These are phyloP conservation scores for Plasmodium coatneyi DNA, from an alignment of 169 alveolate genomes.

Conservation along the genomic window DNA sequence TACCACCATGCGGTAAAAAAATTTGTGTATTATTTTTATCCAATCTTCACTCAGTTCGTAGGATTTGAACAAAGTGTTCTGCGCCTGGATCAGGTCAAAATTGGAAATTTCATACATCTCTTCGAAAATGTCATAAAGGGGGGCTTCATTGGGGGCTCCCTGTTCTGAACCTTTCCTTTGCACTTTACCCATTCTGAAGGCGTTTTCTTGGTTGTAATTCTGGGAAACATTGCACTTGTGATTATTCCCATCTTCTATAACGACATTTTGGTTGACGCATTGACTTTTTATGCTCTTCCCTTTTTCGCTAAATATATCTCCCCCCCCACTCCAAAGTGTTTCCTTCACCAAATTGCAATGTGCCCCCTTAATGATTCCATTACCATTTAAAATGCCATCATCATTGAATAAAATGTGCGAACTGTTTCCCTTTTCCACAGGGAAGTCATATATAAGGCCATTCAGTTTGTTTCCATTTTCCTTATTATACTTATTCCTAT, in stretches of 20 bases:
- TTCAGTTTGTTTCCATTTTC: constrained; percentile 22
- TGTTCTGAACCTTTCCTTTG: neutral
- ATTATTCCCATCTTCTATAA: neutral
- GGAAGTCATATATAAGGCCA: neutral
- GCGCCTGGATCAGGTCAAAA: neutral
- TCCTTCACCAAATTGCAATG: neutral
- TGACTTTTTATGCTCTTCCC: neutral
- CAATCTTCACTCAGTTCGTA: constrained; percentile 52
- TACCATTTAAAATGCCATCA: neutral
- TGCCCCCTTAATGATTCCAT: neutral
- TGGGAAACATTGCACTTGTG: neutral
- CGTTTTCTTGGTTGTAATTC: neutral
- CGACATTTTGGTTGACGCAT: neutral
- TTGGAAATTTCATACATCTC: constrained; percentile 44
- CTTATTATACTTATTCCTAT: constrained; percentile 20
- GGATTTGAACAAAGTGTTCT: neutral
- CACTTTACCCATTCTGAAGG: neutral
- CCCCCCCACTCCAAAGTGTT: neutral
- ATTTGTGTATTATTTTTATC: constrained; percentile 48
- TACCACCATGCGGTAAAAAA: constrained; percentile 46
- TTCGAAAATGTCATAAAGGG: constrained; percentile 18
- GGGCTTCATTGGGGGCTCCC: neutral
- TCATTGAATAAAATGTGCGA: neutral
- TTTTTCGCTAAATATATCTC: neutral
- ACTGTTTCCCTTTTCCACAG: neutral